These are phyloP conservation scores for Naegleria fowleri DNA, from an alignment of 208 protist genomes.

Conservation along the genomic window DNA sequence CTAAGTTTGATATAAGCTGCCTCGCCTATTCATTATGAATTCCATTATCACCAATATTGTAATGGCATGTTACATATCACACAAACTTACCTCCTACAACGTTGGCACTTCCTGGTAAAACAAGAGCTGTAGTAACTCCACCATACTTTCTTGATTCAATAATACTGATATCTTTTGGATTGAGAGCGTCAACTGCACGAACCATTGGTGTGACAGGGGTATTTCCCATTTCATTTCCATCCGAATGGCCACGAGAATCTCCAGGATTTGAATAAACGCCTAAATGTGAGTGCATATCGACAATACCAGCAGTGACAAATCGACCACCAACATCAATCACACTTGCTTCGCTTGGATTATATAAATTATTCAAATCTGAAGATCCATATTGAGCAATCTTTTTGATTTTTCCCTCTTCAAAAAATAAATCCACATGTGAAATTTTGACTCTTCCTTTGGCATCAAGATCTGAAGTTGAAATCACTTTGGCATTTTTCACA, in stretches of 20 bases:
- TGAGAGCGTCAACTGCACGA: slow-evolving; percentile 35
- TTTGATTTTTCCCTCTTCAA: background rate
- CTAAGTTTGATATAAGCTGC: slow-evolving; percentile 30
- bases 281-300: slow-evolving; percentile 38
- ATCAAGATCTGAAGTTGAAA: background rate
- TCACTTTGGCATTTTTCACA: background rate
- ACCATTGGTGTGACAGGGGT: slow-evolving; percentile 33
- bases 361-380: background rate
- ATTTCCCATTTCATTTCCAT: slow-evolving; percentile 41
- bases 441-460: background rate
- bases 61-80: too few relatives aligned
- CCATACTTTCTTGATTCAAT: slow-evolving; percentile 23
- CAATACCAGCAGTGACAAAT: slow-evolving; percentile 39
- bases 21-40: too few relatives aligned
- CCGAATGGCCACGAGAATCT: slow-evolving; percentile 24
- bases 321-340: background rate
- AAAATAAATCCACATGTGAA: background rate
- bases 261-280: slow-evolving; percentile 12
- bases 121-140: slow-evolving; percentile 40
- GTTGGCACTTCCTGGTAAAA: slow-evolving; percentile 41
- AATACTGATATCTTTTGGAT: slow-evolving; percentile 38
- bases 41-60: too few relatives aligned
- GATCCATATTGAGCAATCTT: background rate
- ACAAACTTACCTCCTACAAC: slow-evolving; percentile 45
- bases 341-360: background rate